Base-by-base conservation (phyloP, 306 rosid genomes). In the Cyclanthera cordifolia region DNA sequence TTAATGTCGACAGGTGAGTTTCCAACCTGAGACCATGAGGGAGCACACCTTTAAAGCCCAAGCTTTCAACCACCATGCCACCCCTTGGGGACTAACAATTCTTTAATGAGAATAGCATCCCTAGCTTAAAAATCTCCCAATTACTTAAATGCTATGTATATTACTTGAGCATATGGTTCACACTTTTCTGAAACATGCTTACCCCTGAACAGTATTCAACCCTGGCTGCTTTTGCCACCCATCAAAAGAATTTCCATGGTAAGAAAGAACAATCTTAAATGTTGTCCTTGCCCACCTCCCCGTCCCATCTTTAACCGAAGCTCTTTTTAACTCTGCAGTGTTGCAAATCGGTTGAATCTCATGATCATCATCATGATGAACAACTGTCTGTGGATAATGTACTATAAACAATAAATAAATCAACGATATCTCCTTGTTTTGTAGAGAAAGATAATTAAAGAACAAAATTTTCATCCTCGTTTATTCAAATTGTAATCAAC, bases 171-270 rank as follows among this genome's bases (percentile, higher is more conserved):
- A 68, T 45, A 72, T 50, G 46, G 69, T 71, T 50, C 23, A 50
- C 20, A 57, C 1, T 57, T 39, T 8, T 49, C 45, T 49, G 58
- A 69, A 37, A 53, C 49, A 27, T 73, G 34, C 82, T 74, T 84
- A 81, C 98, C 98, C 79, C 75, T 93, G 96, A 72, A 93, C 96
- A 67, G 98, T 93, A 57, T 83, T 74, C 76, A 89, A 80, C 39
- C 76, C 89, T 1, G 98, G 98, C 75, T 93, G 98, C 85, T 81
- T 93, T 78, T 93, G 96, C 96, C 98, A 93, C 30, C 98, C 98
- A 72, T 93, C 95, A 83, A 89, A 89, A 1, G 96, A 89, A 59
- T 73, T 79, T 32, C 96, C 98, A 20, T 87, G 86, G 72, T 89
- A 89, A 2, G 94, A 88, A 72, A 89, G 83, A 72, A 80, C 52